phyloP scores from a whole-genome alignment of 441 rosid genomes.

The Melastoma candidum region DNA sequence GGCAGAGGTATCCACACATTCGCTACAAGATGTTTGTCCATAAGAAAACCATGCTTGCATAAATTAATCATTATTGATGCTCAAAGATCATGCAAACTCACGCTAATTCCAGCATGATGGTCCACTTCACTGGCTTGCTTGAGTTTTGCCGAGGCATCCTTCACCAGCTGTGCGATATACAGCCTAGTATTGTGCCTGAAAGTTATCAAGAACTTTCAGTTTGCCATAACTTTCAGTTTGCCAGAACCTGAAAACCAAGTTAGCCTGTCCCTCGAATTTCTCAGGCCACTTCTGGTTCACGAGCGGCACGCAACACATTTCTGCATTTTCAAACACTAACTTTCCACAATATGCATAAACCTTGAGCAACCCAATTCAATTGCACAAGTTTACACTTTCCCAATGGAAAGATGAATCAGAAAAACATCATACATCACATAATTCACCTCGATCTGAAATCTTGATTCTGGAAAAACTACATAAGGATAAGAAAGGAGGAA shows the following conservation, averaged over 20 bases:
- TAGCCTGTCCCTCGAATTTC: too few species aligned
- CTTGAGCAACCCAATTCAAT: too few species aligned
- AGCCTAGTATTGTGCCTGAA: conserved; percentile 75
- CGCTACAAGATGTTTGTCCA: not conserved
- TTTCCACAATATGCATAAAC: too few species aligned
- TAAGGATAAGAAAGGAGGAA: not conserved
- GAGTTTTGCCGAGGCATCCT: conserved; percentile 88
- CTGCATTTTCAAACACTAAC: too few species aligned
- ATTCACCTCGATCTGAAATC: not conserved
- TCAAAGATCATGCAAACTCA: conserved; percentile 23
- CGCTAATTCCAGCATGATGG: conserved; percentile 65
- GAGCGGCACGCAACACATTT: too few species aligned
- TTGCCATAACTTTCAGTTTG: too few species aligned
- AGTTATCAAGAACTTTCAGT: not conserved
- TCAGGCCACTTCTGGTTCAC: too few species aligned
- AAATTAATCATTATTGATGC: not conserved
- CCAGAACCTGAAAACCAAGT: too few species aligned
- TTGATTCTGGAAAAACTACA: not conserved
- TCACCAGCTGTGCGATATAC: conserved; percentile 78
- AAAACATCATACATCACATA: not conserved
- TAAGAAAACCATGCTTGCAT: too few species aligned
- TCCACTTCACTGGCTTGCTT: conserved; percentile 87
- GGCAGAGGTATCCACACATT: too few species aligned
- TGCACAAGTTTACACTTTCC: too few species aligned
- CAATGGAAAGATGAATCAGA: not conserved